phyloP scores from a whole-genome alignment of 345 rosid species.

The Brassica juncea region DNA sequence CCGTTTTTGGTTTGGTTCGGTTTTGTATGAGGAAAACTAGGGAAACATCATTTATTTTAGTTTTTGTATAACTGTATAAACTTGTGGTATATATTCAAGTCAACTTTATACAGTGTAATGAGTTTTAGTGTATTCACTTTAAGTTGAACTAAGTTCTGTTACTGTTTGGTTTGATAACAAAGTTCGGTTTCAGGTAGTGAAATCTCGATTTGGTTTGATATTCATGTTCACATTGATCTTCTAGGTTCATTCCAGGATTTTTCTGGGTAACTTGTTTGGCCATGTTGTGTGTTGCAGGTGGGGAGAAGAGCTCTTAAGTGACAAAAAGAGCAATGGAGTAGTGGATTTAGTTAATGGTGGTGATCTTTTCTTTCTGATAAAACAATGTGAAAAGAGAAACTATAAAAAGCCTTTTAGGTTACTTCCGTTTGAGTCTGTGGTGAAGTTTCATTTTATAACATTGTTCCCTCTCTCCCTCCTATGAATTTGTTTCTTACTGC shows the following conservation, averaged over 20 bases:
- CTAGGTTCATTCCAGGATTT: neutral
- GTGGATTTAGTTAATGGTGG: neutral
- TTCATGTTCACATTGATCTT: neutral
- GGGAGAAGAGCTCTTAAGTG: neutral
- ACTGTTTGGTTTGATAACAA: neutral
- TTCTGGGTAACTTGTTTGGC: neutral
- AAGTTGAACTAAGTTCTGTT: neutral
- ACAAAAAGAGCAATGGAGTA: neutral
- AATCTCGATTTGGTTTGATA: neutral
- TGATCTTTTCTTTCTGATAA: neutral
- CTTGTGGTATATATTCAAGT: neutral
- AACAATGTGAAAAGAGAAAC: neutral
- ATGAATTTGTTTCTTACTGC: neutral
- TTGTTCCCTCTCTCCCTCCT: neutral
- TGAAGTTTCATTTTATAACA: too few relatives aligned
- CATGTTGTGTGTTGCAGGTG: slow-evolving; percentile 14
- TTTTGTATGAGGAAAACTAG: neutral
- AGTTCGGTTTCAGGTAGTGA: neutral
- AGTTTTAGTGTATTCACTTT: neutral
- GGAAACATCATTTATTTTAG: neutral
- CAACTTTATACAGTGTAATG: neutral
- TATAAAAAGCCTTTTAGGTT: neutral
- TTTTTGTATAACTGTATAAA: neutral
- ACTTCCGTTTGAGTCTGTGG: neutral
- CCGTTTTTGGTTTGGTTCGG: neutral